A percentile compares a stretch with the other conserved stretches of the same genome.
Evolutionary conservation across 2,329 filamentous ascomycete genomes (phyloP).

Genomic region (Neophaeococcomyces aloes): DNA sequence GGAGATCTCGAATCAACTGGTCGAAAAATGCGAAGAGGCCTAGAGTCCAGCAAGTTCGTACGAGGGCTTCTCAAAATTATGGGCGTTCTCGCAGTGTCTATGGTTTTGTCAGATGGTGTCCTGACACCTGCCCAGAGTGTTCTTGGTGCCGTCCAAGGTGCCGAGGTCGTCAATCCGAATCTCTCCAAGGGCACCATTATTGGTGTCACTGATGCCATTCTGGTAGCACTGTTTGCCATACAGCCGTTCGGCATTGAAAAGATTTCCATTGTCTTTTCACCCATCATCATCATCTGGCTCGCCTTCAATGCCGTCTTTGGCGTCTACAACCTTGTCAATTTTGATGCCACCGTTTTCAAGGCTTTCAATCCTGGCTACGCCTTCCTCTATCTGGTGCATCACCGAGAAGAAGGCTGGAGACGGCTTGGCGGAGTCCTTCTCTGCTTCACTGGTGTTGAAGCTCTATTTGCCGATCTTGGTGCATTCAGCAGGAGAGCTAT

Average conservation of each 20-base stretch:
- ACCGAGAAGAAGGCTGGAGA: conserved; percentile 42
- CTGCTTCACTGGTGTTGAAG: conserved; percentile 68
- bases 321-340: conserved; percentile 40
- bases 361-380: conserved; percentile 44
- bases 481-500: conserved; percentile 61
- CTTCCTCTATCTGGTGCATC: conserved; percentile 40
- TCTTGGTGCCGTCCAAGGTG: conserved; percentile 46
- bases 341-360: conserved; percentile 41
- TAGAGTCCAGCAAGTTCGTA: conserved; percentile 39
- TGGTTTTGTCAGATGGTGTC: conserved; percentile 47
- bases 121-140: conserved; percentile 49
- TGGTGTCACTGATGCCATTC: conserved; percentile 43
- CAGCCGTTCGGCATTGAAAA: conserved; percentile 46
- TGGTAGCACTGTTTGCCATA: conserved; percentile 43
- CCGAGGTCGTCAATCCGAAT: conserved; percentile 38
- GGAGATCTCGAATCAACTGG: conserved; percentile 36
- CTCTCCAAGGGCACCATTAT: conserved; percentile 39
- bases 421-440: conserved; percentile 55
- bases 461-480: conserved; percentile 66
- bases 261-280: conserved; percentile 41
- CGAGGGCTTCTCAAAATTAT: conserved; percentile 41
- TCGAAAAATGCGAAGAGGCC: conserved; percentile 33
- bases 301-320: conserved; percentile 43
- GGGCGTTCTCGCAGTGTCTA: conserved; percentile 43
- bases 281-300: conserved; percentile 48